Base-by-base conservation (phyloP, 441 rosid genomes). In the Mallotus japonicus region DNA sequence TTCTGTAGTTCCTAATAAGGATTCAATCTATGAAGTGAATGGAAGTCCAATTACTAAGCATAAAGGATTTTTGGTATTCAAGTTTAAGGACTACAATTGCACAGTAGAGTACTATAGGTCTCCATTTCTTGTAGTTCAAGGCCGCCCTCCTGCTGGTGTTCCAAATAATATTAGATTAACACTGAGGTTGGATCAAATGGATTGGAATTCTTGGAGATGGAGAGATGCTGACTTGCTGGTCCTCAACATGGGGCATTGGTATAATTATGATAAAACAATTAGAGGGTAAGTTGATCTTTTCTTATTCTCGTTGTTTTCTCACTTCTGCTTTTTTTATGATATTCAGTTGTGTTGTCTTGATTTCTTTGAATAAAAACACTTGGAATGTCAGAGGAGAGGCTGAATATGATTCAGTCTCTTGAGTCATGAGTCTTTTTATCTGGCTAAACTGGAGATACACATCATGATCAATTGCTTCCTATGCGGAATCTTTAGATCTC, bases 241-340 rank as follows among this genome's bases (percentile, higher is more conserved):
- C 62, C 82, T 95, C 77, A 95, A 95, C 77, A 85, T 90, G 0
- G 99, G 99, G 63, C 98, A 95, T 76, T 95, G 99, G 99, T 95
- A 97, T 97, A 92, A 95, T 67, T 79, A 88, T 50, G 99, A 92
- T 89, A 95, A 95, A 86, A 95, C 99, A 42, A 76, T 87, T 28
- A 87, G 91, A 75, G 88, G 87, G 99, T 95, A 81, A 84, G 47
- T 57, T 50, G 8, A 51, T 57, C 46, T 17, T 65, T 63, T 20
- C 66, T 20, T 8, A 70, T 53, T 73, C 34, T 76, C 53, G 55
- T 5, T 13, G 32, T 28, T 28, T 28, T 14, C 69, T 56, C 46
- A 51, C 62, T 75, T 16, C 11, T 47, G 19, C 68, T 55, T 0
- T 69, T 51, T 60, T 56, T 58, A 37, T 9, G 17, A 40, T 10